A percentile compares a stretch with the other conserved stretches of the same genome.
Conservation (phyloP, 2,329 filamentous ascomycete species). For the Colletotrichum limetticola region DNA sequence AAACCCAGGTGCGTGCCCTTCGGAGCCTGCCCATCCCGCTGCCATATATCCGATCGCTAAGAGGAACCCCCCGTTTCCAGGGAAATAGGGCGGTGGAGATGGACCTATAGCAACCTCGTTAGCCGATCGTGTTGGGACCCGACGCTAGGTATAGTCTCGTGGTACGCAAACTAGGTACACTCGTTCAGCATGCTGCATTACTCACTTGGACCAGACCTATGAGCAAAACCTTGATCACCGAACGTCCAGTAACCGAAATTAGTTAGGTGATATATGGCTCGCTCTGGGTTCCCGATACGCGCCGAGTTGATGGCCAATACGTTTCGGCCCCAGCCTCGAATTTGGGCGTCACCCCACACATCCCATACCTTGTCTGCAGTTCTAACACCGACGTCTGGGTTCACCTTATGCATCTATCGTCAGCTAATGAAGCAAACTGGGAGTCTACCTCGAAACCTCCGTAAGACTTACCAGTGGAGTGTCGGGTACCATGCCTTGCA, state of each 20-base stretch:
- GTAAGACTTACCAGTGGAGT: conserved; percentile 38
- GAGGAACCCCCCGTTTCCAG: conserved; percentile 50
- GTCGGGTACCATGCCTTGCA: conserved; percentile 55
- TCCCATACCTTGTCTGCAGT: conserved; percentile 52
- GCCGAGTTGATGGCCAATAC: conserved; percentile 58
- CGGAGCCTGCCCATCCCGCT: conserved; percentile 28
- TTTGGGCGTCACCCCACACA: conserved; percentile 53
- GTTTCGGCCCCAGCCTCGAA: conserved; percentile 58
- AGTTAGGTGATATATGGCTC: conserved; percentile 53
- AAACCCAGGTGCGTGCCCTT: conserved; percentile 46
- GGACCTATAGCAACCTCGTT: not conserved
- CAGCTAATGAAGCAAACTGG: not conserved
- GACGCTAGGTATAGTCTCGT: too few relatives aligned
- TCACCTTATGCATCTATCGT: conserved; percentile 39
- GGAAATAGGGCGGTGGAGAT: conserved; percentile 44
- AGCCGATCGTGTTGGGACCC: not conserved
- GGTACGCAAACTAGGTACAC: too few relatives aligned
- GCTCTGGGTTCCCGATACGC: conserved; percentile 51
- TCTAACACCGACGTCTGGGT: conserved; percentile 44
- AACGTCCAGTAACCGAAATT: conserved; percentile 53
- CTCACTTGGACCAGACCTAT: conserved; percentile 41
- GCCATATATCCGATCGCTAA: conserved; percentile 51
- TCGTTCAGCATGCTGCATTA: not conserved
- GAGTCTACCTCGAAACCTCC: too few relatives aligned
- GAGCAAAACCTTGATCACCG: conserved; percentile 45